These are phyloP conservation scores for Neopestalotiopsis sp. DNA, from an alignment of 2,329 filamentous ascomycete genomes.

Conservation along the genomic window DNA sequence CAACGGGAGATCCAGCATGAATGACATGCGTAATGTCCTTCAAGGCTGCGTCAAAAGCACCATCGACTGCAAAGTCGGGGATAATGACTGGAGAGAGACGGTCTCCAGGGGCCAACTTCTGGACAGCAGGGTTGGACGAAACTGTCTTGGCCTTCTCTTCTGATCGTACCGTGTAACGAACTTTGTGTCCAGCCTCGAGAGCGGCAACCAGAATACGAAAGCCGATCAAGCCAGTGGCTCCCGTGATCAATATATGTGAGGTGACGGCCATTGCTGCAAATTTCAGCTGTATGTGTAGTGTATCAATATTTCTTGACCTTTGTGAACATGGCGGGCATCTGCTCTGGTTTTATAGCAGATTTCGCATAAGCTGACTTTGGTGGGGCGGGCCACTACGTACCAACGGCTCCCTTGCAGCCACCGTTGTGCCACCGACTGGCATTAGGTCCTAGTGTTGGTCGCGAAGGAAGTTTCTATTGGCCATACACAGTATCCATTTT, in stretches of 20 bases:
- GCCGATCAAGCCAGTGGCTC: conserved; percentile 19
- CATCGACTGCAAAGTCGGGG: conserved; percentile 25
- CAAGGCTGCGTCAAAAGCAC: background rate
- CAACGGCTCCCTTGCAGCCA: no score
- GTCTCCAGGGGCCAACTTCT: conserved; percentile 20
- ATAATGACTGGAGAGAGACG: conserved; percentile 29
- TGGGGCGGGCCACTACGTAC: no score
- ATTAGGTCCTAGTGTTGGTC: no score
- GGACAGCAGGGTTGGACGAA: conserved; percentile 29
- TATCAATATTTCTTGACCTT: background rate
- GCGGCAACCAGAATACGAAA: conserved; percentile 32
- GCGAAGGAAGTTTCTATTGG: no score
- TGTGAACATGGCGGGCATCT: background rate
- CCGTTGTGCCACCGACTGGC: no score
- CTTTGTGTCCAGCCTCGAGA: conserved; percentile 29
- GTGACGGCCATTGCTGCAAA: background rate
- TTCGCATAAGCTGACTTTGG: no score
- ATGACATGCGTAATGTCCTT: background rate
- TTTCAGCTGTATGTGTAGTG: no score
- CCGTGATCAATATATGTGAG: background rate
- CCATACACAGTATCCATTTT: no score
- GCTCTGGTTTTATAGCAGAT: background rate
- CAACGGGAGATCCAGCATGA: background rate
- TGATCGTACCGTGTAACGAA: conserved; percentile 31
- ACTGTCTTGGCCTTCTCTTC: conserved; percentile 29